phyloP scores from a whole-genome alignment of 2,329 filamentous ascomycete genomes.

The Fusarium sp. region DNA sequence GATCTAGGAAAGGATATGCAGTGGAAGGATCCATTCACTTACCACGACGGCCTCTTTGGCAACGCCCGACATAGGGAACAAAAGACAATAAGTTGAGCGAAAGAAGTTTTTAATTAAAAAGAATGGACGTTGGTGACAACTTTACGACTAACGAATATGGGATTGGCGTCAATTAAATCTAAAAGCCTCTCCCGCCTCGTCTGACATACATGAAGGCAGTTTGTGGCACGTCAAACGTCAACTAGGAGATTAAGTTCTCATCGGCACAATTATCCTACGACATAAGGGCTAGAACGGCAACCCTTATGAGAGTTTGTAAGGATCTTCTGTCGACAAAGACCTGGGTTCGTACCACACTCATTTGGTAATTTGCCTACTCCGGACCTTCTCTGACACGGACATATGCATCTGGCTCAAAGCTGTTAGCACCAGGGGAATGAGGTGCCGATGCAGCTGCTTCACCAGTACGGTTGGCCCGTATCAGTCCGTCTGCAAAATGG shows the following conservation, averaged over 20 bases:
- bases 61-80: slow-evolving; percentile 23
- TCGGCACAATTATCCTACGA: neutral
- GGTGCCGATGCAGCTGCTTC: neutral
- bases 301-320: neutral
- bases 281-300: neutral
- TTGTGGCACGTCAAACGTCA: slow-evolving; percentile 1
- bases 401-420: slow-evolving; percentile 27
- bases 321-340: neutral
- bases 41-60: slow-evolving; percentile 38
- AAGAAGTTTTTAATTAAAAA: neutral
- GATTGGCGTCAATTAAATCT: slow-evolving; percentile 27
- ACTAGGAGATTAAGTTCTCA: neutral
- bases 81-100: neutral
- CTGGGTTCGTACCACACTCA: neutral
- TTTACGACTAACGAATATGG: slow-evolving; percentile 1
- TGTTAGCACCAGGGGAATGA: slow-evolving; percentile 17
- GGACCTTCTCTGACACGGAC: slow-evolving; percentile 10
- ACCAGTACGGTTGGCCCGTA: neutral
- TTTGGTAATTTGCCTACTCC: neutral
- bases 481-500: neutral
- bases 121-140: neutral
- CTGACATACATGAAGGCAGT: slow-evolving; percentile 10
- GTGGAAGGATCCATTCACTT: neutral
- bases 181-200: neutral
- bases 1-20: neutral